Evolutionary conservation across 345 rosid genomes (phyloP).

Genomic region (Limnanthes douglasii): DNA sequence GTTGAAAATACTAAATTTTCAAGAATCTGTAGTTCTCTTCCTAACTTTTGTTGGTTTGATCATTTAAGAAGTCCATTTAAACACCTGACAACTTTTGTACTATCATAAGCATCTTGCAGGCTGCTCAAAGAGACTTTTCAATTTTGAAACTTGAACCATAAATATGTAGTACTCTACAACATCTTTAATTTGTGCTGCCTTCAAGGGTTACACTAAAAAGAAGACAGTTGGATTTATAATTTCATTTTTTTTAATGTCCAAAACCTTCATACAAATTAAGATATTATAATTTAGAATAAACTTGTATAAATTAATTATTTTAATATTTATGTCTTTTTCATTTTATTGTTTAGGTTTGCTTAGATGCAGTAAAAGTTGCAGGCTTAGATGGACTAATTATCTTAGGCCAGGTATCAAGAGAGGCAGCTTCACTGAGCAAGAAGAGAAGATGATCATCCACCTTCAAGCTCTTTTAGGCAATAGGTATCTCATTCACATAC

Average conservation of each 20-base stretch:
- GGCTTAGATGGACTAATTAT: conserved; percentile 94
- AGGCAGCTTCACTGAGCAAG: conserved; percentile 76
- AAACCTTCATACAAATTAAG: no score
- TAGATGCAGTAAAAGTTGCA: conserved; percentile 96
- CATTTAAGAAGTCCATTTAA: conserved; percentile 29
- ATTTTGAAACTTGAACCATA: no score
- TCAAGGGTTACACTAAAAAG: no score
- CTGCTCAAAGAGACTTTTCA: no score
- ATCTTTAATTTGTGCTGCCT: no score
- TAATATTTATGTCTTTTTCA: neutral
- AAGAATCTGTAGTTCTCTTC: conserved; percentile 4
- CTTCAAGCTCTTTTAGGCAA: conserved; percentile 97
- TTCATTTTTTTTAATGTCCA: no score
- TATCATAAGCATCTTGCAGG: no score
- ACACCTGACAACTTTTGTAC: no score
- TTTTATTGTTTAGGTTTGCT: conserved; percentile 42
- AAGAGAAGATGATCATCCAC: conserved; percentile 86
- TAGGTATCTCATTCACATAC: conserved; percentile 30
- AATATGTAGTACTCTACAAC: no score
- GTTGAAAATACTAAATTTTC: neutral
- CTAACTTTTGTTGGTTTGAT: conserved; percentile 25
- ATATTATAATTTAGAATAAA: no score
- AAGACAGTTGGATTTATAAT: no score
- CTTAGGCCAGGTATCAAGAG: conserved; percentile 87
- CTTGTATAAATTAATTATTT: no score